Percentiles rank a stretch among this genome's conserved stretches.
Evolutionary conservation across 768 basidiomycete genomes (phyloP).

Genomic region (Podaxis sp.): DNA sequence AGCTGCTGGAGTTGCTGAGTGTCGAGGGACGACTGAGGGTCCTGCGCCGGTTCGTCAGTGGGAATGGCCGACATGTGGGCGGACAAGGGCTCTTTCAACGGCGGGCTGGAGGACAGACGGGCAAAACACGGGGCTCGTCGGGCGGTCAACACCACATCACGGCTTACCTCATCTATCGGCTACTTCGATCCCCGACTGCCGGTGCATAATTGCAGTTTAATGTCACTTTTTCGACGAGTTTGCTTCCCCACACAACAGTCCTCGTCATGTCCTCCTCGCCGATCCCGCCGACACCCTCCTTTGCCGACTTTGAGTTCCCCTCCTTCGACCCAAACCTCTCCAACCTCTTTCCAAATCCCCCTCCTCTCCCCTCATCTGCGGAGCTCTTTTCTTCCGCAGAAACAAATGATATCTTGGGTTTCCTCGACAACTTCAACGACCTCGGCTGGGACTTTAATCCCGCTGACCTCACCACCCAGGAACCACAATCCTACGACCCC

Average conservation of each 20-base stretch:
- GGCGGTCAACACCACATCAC: conserved; percentile 4
- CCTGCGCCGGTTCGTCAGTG: conserved; percentile 62
- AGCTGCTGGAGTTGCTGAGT: conserved; percentile 55
- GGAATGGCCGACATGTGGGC: conserved; percentile 70
- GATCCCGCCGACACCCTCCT: conserved; percentile 51
- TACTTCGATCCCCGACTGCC: conserved; percentile 5
- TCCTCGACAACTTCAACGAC: conserved; percentile 75
- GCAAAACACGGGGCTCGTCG: conserved; percentile 21
- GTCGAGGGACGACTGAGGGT: conserved; percentile 52
- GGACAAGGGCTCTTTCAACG: conserved; percentile 24
- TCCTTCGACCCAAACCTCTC: conserved; percentile 61
- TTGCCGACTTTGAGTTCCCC: conserved; percentile 63
- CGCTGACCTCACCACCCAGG: conserved; percentile 6
- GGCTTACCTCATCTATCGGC: conserved; percentile 7
- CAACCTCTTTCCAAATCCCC: conserved; percentile 55
- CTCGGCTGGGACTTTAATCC: conserved; percentile 51
- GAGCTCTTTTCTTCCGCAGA: conserved; percentile 78
- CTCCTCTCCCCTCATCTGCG: conserved; percentile 63
- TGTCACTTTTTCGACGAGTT: not conserved
- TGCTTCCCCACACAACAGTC: not conserved
- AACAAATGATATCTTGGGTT: conserved; percentile 74
- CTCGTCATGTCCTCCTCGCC: conserved; percentile 28
- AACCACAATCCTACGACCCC: conserved; percentile 5
- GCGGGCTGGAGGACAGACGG: conserved; percentile 24
- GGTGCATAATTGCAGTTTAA: not conserved